Evolutionary conservation across 108 stramenopile species (phyloP), one percentile per base, ranked within the genome.

Genomic region (Epithemia pelagica): DNA sequence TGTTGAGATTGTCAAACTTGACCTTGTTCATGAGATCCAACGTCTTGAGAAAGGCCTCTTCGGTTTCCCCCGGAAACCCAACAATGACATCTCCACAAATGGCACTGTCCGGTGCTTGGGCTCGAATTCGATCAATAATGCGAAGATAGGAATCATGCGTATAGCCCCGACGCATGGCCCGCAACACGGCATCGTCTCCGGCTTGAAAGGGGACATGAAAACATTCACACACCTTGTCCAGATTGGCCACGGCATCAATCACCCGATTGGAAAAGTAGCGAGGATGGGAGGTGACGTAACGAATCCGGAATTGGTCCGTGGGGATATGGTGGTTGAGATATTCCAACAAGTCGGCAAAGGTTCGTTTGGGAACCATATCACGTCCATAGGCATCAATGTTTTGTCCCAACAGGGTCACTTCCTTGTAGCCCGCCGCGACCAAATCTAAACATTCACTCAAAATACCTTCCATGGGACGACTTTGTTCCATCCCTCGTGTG

Each of bases 361-460:
- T 83, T 52, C 92, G 76, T 68, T 78, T 82, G 18, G 96, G 96
- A 21, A 55, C 68, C 87, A 95, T 87, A 64, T 95, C 95, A 3
- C 96, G 72, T 25, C 96, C 96, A 54, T 92, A 97, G 22, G 96
- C 94, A 70, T 97, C 95, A 61, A 97, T 93, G 76, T 97, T 97
- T 78, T 97, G 96, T 21, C 96, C 96, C 54, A 97, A 77, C 30
- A 97, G 80, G 7, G 95, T 97, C 2, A 95, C 68, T 74, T 95
- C 94, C 54, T 84, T 86, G 68, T 87, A 91, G 10, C 91, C 94
- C 23, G 70, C 54, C 0, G 65, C 31, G 28, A 75, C 85, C 37
- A 97, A 65, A 53, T 85, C 79, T 37, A 78, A 62, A 65, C 90
- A 78, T 77, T 97, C 96, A 30, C 79, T 59, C 21, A 95, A 66